Evolutionary conservation across 495 filamentous ascomycete species (phyloP), one percentile per base, ranked within the genome.

Genomic region (Daldinia caldariorum): DNA sequence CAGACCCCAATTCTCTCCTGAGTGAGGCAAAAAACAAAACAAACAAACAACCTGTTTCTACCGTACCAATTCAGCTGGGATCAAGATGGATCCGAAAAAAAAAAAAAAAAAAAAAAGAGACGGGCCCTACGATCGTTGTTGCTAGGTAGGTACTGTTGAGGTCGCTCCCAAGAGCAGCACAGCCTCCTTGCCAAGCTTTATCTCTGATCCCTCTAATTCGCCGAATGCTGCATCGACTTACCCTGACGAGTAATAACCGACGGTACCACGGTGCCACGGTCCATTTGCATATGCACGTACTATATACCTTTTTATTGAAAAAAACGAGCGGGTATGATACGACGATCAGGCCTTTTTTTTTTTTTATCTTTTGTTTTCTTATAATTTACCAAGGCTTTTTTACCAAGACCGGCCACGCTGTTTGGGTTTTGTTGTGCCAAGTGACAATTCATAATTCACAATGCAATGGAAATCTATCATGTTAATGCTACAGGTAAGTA

Each of bases 381-480:
- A 50, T 41, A 68, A 66, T 68, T 72, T 72, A 61, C 56, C 70
- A 54, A 61, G 59, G 45, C 56, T 69, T 35, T 35, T 35, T 35
- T 72, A 68, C 65, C 70, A 59, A 69, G 64, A 61, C 60, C 49
- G 60, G 68, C 64, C 69, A 72, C 61, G 70, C 61, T 34, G 70
- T 66, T 38, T 51, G 20, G 13, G 65, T 66, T 55, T 58, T 69
- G 57, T 62, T 32, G 66, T 68, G 65, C 61, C 70, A 69, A 59
- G 65, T 65, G 43, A 53, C 41, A 50, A 57, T 34, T 57, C 20
- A 14, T 29, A 57, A 64, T 60, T 57, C 20, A 14, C 37, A 57
- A 64, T 60, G 22, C 22, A 32, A 31, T 31, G 6, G 14, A 41
- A 12, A 18, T 7, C 6, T 14, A 37, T 20, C 29, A 41, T 39